phyloP scores from a whole-genome alignment of 306 rosid genomes.

The Glycine tomentella region DNA sequence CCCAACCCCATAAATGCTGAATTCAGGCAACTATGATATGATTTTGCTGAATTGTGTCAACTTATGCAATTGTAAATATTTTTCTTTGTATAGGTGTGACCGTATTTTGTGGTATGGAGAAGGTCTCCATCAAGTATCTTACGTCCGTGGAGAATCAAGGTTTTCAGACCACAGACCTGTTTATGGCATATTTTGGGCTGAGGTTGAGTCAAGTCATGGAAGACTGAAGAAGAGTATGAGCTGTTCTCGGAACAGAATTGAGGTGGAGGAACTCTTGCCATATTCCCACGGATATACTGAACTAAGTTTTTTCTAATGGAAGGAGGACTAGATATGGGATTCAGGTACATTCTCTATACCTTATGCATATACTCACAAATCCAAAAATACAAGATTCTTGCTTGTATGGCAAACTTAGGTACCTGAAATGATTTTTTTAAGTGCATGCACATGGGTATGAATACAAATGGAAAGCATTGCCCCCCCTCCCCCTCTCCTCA shows the following conservation, averaged over 20 bases:
- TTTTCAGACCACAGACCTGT: slow-evolving; percentile 98
- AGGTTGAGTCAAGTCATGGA: slow-evolving; percentile 86
- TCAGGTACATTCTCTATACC: slow-evolving; percentile 56
- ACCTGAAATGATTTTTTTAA: background rate
- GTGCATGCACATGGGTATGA: background rate
- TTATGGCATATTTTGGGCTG: slow-evolving; percentile 93
- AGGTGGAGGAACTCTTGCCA: slow-evolving; percentile 91
- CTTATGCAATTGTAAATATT: slow-evolving; percentile 34
- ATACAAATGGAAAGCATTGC: background rate
- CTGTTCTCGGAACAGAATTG: slow-evolving; percentile 82
- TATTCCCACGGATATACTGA: slow-evolving; percentile 95
- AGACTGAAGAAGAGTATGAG: slow-evolving; percentile 89
- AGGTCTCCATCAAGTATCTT: slow-evolving; percentile 93
- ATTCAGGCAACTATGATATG: background rate
- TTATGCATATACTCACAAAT: background rate
- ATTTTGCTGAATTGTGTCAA: too few relatives aligned
- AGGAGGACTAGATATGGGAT: slow-evolving; percentile 45
- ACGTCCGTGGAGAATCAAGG: slow-evolving; percentile 94
- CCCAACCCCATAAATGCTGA: slow-evolving; percentile 1
- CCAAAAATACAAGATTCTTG: slow-evolving; percentile 29
- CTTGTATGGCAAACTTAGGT: slow-evolving; percentile 28
- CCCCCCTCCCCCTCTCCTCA: background rate
- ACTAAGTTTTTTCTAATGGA: slow-evolving; percentile 81
- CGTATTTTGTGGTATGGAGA: slow-evolving; percentile 97
- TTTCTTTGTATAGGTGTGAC: slow-evolving; percentile 79